phyloP scores from a whole-genome alignment of 768 basidiomycete species.

The Psilocybe azurescens region DNA sequence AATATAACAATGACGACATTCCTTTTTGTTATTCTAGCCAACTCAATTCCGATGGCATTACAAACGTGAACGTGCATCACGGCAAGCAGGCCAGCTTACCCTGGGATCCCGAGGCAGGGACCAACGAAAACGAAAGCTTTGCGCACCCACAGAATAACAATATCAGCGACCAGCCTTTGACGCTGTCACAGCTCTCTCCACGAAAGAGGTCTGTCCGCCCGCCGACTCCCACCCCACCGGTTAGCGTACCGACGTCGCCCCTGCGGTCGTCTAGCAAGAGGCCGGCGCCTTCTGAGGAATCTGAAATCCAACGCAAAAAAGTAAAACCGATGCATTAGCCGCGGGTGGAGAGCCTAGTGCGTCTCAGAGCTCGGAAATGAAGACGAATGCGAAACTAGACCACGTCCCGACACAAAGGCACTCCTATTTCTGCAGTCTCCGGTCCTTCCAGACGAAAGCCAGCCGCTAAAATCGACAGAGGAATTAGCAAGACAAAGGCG shows the following conservation, averaged over 20 bases:
- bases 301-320: slow-evolving; percentile 18
- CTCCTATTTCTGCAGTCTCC: slow-evolving; percentile 8
- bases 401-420: slow-evolving; percentile 6
- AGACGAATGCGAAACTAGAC: slow-evolving; percentile 3
- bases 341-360: neutral
- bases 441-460: neutral
- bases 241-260: slow-evolving; percentile 37
- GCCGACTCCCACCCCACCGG: slow-evolving; percentile 22
- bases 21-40: slow-evolving; percentile 19
- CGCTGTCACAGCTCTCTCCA: slow-evolving; percentile 29
- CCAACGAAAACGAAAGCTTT: slow-evolving; percentile 1
- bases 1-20: slow-evolving; percentile 3
- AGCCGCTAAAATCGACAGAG: slow-evolving; percentile 9
- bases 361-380: neutral
- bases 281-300: slow-evolving; percentile 32
- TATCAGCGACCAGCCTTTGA: slow-evolving; percentile 20
- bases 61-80: slow-evolving; percentile 7
- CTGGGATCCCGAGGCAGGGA: slow-evolving; percentile 11
- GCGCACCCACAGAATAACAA: slow-evolving; percentile 12
- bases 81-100: slow-evolving; percentile 13
- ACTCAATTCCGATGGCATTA: slow-evolving; percentile 9
- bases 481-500: slow-evolving; percentile 12
- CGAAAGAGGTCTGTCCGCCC: slow-evolving; percentile 16
- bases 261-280: slow-evolving; percentile 55
- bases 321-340: slow-evolving; percentile 13